Base-by-base conservation (phyloP, 2,329 filamentous ascomycete species). In the Gliomastix tumulicola region DNA sequence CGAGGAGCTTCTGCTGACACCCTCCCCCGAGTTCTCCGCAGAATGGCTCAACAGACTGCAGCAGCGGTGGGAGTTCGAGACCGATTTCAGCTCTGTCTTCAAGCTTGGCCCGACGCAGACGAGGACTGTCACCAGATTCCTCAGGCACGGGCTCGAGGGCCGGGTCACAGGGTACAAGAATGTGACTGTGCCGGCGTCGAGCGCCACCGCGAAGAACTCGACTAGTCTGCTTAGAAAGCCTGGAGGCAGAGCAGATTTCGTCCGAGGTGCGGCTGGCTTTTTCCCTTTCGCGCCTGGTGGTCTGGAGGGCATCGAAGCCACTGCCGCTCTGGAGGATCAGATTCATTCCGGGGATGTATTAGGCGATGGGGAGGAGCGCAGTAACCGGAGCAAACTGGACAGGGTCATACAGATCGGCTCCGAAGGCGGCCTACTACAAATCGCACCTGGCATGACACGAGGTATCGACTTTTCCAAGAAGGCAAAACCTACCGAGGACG, bases 221-320 rank as follows among this genome's bases (percentile, higher is more conserved):
- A 97, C 89, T 0, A 95, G 88, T 6, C 69, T 96, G 28, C 67
- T 85, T 13, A 77, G 92, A 32, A 94, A 94, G 54, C 90, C 90
- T 4, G 90, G 87, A 12, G 82, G 79, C 39, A 77, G 86, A 43
- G 87, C 86, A 21, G 89, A 97, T 34, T 95, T 97, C 59, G 89
- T 97, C 11, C 76, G 90, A 42, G 92, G 92, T 12, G 89, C 85
- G 23, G 88, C 89, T 7, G 90, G 90, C 0, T 96, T 94, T 64
- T 94, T 95, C 41, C 90, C 90, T 0, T 96, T 97, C 61, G 83
- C 88, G 0, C 90, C 90, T 1, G 89, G 89, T 38, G 92, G 92
- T 2, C 62, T 97, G 12, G 89, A 96, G 42, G 79, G 81, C 3
- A 83, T 96, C 17, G 86, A 94, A 56, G 84, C 86, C 3, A 82